phyloP scores from a whole-genome alignment of 1,284 basidiomycete genomes.

The Schizophyllum amplum region DNA sequence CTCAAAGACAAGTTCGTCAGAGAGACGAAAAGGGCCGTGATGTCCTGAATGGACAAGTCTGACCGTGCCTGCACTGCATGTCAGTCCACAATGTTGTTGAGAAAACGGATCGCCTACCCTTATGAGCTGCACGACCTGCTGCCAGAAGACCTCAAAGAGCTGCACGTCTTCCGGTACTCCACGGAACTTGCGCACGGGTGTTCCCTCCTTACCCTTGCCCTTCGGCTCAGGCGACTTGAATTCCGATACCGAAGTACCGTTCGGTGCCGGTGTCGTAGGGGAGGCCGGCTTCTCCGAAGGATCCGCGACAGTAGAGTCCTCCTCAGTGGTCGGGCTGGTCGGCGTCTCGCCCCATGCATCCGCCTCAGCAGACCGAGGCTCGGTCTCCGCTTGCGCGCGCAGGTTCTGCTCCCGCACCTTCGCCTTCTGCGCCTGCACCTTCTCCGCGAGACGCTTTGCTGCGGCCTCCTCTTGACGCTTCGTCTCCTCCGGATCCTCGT shows the following conservation, averaged over 20 bases:
- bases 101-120: constrained; percentile 49
- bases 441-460: constrained; percentile 76
- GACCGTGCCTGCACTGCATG: constrained; percentile 67
- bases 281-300: constrained; percentile 11
- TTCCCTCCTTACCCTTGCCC: constrained; percentile 47
- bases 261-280: constrained; percentile 6
- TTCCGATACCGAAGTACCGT: constrained; percentile 17
- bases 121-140: constrained; percentile 94
- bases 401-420: constrained; percentile 40
- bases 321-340: constrained; percentile 21
- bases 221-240: constrained; percentile 33
- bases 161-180: constrained; percentile 90
- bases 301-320: constrained; percentile 16
- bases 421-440: constrained; percentile 68
- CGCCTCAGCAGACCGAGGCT: constrained; percentile 25
- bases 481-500: constrained; percentile 86
- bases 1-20: constrained; percentile 89
- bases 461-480: constrained; percentile 88
- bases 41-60: constrained; percentile 91
- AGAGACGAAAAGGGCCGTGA: constrained; percentile 90
- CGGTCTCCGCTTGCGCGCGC: constrained; percentile 19
- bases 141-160: constrained; percentile 96
- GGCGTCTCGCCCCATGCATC: constrained; percentile 30
- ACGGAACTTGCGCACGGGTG: constrained; percentile 69
- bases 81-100: not conserved